Evolutionary conservation across 2,329 filamentous ascomycete genomes (phyloP), one percentile per base, ranked within the genome.

Genomic region (Xylaria multiplex): DNA sequence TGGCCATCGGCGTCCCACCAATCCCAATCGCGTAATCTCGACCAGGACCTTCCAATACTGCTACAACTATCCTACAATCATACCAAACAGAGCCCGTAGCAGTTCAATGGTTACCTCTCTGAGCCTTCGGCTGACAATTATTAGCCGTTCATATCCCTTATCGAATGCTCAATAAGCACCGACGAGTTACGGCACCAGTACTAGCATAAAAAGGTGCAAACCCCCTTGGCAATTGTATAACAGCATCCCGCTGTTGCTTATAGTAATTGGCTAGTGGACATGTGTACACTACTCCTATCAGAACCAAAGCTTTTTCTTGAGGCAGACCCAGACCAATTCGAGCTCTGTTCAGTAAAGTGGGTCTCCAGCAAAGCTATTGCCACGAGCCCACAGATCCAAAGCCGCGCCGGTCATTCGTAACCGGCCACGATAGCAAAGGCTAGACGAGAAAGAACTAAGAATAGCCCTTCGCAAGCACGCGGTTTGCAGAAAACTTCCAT

Each of bases 391-490:
- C 42, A 19, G 27, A 45, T 37, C 45, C 19, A 40, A 59, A 30
- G 13, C 30, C 32, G 49, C 58, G 13, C 49, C 42, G 27, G 19
- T 42, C 22, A 52, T 42, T 54, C 43, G 32, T 54, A 16, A 32
- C 52, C 43, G 32, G 52, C 65, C 65, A 64, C 57, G n/a, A 64
- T 57, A 54, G 65, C 57, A 61, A 61, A 60, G 60, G 60, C 59
- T 14, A 13, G n/a, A 24, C 46, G 14, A 22, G 30, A 57, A 64
- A 22, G 30, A 57, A 64, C 65, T 52, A 67, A 67, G 61, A 67
- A 64, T 67, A 67, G 65, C 27, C 57, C 24, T 35, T 32, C 24
- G 19, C 8, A 30, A 58, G 32, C 45, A 62, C 37, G 37, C 37
- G 56, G 42, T n/a, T 50, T 35, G 6, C 14, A 58, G 37, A 62